A percentile compares a stretch with the other conserved stretches of the same genome.
Evolutionary conservation across 2,329 filamentous ascomycete genomes (phyloP).

Genomic region (Aspergillus ochraceus): DNA sequence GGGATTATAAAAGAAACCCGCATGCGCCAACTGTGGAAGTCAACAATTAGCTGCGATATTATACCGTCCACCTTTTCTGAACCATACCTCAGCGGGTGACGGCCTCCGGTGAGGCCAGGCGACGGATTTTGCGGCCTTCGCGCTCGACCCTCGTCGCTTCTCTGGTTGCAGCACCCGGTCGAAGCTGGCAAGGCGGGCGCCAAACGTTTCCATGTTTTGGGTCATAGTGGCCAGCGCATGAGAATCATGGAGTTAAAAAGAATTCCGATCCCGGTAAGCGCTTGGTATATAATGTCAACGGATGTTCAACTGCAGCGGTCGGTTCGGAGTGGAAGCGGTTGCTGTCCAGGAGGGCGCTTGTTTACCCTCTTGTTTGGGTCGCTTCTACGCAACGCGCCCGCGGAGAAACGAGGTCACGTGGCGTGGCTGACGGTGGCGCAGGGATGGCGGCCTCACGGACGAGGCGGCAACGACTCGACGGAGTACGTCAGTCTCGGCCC

Average conservation of each 20-base stretch:
- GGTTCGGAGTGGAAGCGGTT: neutral
- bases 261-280: neutral
- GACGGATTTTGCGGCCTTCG: conserved; percentile 56
- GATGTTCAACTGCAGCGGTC: too few relatives aligned
- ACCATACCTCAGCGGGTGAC: conserved; percentile 61
- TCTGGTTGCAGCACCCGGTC: conserved; percentile 59
- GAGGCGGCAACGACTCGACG: neutral
- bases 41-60: neutral
- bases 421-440: neutral
- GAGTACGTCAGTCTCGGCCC: conserved; percentile 22
- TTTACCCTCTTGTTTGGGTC: conserved; percentile 27
- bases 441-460: neutral
- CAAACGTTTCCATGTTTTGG: conserved; percentile 60
- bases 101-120: conserved; percentile 78
- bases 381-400: conserved; percentile 18
- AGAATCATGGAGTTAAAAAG: conserved; percentile 11
- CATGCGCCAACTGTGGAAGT: conserved; percentile 70
- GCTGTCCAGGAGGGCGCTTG: conserved; percentile 7
- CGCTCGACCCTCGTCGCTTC: conserved; percentile 70
- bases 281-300: neutral
- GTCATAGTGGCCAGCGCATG: conserved; percentile 20
- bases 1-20: conserved; percentile 88
- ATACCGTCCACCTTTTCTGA: neutral
- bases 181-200: conserved; percentile 81
- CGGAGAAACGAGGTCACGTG: conserved; percentile 20